Evolutionary conservation across 1,284 basidiomycete genomes (phyloP), one percentile per base, ranked within the genome.

Genomic region (Trichosporon sp.): DNA sequence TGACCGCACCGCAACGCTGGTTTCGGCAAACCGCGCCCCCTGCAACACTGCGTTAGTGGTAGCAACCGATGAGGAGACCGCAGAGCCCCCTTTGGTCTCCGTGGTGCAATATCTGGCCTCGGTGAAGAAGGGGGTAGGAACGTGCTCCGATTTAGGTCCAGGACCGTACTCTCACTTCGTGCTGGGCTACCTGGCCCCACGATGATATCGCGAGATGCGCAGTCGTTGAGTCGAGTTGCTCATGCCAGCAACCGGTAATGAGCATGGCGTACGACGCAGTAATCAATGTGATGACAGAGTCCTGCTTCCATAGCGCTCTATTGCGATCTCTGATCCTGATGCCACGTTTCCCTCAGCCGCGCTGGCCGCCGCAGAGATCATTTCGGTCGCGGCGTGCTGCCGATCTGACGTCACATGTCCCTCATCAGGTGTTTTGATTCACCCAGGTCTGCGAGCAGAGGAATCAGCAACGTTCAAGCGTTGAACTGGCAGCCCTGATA

Each of bases 261-360:
- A 54, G 51, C 51, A 54, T 54, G 51, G 51, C 51, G 51, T 54
- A 54, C 51, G 51, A 21, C 51, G 51, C 51, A 54, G 21, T 19
- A 54, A 26, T 26, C 5, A 26, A 26, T 5, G 11, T 12, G 43
- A 3, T 46, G 43, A 46, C 16, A 46, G 4, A n/a, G 43, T 26
- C 26, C 26, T 26, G 26, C 26, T 26, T 26, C 26, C 26, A 26
- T 26, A 26, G 26, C 26, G 26, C 26, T n/a, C 14, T 54, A 7
- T 19, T 2, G 6, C 19, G 21, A 26, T 54, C 19, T 54, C 8
- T 54, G n/a, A 54, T 26, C 26, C 51, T 26, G 8, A 26, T 54
- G 5, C 19, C 51, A 19, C 19, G 4, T 37, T 26, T 21, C 16
- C 48, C n/a, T 16, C 4, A 54, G n/a, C 26, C 26, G 2, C 21